These are phyloP conservation scores for Cicer yamashitae DNA, from an alignment of 306 rosid species.

Conservation along the genomic window DNA sequence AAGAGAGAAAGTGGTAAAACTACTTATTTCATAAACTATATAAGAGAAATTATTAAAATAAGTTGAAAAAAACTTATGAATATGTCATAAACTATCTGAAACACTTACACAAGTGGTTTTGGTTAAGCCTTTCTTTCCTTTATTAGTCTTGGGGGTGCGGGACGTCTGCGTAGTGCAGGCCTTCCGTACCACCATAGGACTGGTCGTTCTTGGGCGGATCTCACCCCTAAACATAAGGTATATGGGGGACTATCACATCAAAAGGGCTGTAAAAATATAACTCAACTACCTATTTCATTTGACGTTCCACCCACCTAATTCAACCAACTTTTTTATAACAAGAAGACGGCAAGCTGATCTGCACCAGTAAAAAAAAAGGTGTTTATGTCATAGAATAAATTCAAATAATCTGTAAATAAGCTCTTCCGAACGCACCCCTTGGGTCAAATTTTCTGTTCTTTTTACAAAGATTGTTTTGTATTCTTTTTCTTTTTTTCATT, in stretches of 20 bases:
- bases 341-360: no score
- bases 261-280: no score
- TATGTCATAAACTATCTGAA: background rate
- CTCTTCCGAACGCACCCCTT: background rate
- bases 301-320: no score
- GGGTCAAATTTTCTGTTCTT: background rate
- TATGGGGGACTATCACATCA: no score
- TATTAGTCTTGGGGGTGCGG: no score
- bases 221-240: no score
- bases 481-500: background rate
- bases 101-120: background rate
- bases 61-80: no score
- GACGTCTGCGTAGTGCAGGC: no score
- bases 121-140: background rate
- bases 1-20: background rate
- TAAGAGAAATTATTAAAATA: background rate
- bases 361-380: background rate
- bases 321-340: no score
- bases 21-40: background rate
- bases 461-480: constrained; percentile 14
- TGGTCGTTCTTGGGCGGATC: no score
- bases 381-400: background rate
- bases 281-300: no score
- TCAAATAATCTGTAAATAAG: background rate
- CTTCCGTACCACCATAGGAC: no score